Base-by-base conservation (phyloP, 2,329 filamentous ascomycete species). In the Polychaeton citri region DNA sequence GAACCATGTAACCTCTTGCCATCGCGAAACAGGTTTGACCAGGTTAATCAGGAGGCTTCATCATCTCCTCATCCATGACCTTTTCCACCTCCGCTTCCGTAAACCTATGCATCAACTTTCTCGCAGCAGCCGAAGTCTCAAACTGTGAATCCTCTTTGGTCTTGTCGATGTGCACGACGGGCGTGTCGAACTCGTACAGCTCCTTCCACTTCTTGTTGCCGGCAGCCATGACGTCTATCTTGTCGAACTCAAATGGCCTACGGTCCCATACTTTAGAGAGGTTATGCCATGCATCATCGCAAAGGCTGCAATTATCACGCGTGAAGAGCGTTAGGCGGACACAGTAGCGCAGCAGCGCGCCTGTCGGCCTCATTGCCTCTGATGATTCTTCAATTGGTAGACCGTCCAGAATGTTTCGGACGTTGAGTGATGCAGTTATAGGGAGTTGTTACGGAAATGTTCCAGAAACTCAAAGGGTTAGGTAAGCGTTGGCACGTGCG, bases 101-200 rank as follows among this genome's bases (percentile, higher is more conserved):
- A 57, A 87, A 83, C 13, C 79, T 70, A 55, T 87, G 82, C 81
- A 87, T 87, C 33, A 87, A 63, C 55, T 85, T 86, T 38, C 71
- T 59, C 1, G 79, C 76, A 42, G 73, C 64, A 5, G 69, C 67
- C 2, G 71, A 71, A 3, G 68, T 69, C 37, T 64, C 61, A 3
- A 73, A 66, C 58, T 44, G 74, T 74, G 35, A 68, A 63, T 8
- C 62, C 62, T 1, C 64, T 61, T 1, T 65, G 8, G 62, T 60
- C 46, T 72, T 77, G 61, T 75, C 76, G 41, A 87, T 61, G 49
- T 79, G 74, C 63, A 87, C 81, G 51, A 87, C 82, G 0, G 82
- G 82, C 6, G 83, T 81, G 47, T 88, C 82, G 54, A 86, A 83
- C 39, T 86, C 81, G 53, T 88, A 88, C 1, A 85, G 51, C 33